These are phyloP conservation scores for Dionaea muscipula DNA, from an alignment of 179 eudicot species.

Conservation along the genomic window DNA sequence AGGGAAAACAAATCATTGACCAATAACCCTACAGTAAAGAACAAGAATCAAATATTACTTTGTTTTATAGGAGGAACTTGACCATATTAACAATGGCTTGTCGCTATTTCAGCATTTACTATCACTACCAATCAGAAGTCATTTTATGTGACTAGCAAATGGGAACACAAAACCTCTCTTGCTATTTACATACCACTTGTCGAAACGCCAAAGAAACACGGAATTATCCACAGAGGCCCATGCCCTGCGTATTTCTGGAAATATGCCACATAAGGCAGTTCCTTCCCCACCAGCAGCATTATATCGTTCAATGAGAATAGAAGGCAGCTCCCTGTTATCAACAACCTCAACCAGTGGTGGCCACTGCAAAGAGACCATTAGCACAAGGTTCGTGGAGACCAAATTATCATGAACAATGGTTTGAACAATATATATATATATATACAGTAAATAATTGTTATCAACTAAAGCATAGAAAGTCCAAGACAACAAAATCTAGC, in stretches of 20 bases:
- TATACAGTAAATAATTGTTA: too few relatives aligned
- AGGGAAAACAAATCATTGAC: too few relatives aligned
- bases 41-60: too few relatives aligned
- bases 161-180: neutral
- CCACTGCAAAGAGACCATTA: slow-evolving; percentile 54
- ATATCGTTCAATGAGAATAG: slow-evolving; percentile 82
- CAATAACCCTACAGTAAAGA: too few relatives aligned
- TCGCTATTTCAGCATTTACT: too few relatives aligned
- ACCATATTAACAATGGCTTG: too few relatives aligned
- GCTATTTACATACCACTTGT: slow-evolving; percentile 56
- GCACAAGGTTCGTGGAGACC: neutral
- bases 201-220: slow-evolving; percentile 93
- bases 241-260: slow-evolving; percentile 98
- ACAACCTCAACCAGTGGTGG: slow-evolving; percentile 92
- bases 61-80: too few relatives aligned
- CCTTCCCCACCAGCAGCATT: slow-evolving; percentile 98
- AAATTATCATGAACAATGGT: neutral
- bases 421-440: too few relatives aligned
- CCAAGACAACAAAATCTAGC: too few relatives aligned
- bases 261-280: slow-evolving; percentile 93
- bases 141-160: too few relatives aligned
- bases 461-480: too few relatives aligned
- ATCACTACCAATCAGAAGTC: neutral
- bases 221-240: slow-evolving; percentile 98
- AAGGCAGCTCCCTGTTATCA: slow-evolving; percentile 89